Conservation (phyloP, 108 stramenopile genomes). For the Thalassiosira profunda region DNA sequence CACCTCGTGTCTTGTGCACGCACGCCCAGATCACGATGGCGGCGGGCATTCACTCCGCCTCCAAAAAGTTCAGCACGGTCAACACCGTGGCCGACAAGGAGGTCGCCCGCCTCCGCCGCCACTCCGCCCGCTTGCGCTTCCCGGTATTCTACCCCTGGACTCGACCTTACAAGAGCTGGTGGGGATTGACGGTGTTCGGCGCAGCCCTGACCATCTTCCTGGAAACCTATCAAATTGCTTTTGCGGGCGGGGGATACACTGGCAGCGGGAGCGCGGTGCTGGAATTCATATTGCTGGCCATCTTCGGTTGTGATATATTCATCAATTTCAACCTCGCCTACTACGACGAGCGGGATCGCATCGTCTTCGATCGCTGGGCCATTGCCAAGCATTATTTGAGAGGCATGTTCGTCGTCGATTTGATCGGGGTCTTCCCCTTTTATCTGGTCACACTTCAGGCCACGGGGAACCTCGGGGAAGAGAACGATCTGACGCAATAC, state of each 20-base stretch:
- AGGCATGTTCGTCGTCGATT: constrained; percentile 60
- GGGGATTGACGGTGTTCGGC: constrained; percentile 34
- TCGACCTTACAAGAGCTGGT: constrained; percentile 31
- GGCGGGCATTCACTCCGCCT: no score
- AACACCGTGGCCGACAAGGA: no score
- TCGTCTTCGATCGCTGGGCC: constrained; percentile 26
- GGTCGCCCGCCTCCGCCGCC: no score
- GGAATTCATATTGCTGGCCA: constrained; percentile 14
- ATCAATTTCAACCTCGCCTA: constrained; percentile 48
- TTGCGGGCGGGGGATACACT: constrained; percentile 7
- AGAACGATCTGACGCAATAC: constrained; percentile 13
- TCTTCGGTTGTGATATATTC: constrained; percentile 44
- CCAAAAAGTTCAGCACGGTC: no score
- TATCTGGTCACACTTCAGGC: constrained; percentile 38
- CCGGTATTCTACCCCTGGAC: background rate
- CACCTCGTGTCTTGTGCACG: no score
- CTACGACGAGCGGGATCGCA: constrained; percentile 25
- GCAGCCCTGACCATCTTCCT: constrained; percentile 45
- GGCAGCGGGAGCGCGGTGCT: background rate
- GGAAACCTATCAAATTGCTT: constrained; percentile 46
- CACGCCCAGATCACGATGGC: no score
- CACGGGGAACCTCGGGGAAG: constrained; percentile 34
- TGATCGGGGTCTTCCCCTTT: constrained; percentile 67
- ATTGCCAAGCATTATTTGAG: constrained; percentile 30
- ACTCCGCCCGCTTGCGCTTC: no score